Conservation (phyloP, 768 basidiomycete species). For the Suillus occidentalis region DNA sequence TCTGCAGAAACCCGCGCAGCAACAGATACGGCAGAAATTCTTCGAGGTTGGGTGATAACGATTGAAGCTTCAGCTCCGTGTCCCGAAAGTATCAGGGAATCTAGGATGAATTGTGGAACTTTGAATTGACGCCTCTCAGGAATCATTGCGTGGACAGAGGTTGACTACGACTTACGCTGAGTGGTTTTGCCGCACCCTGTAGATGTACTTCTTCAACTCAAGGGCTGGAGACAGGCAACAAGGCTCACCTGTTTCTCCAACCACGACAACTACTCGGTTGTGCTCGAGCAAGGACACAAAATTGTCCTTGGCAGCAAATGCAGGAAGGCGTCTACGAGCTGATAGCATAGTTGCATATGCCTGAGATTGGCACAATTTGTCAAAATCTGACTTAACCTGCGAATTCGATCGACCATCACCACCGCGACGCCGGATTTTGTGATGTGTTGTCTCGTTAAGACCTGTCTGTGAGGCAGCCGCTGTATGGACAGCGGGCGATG, state of each 20-base stretch:
- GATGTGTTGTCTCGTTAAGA: conserved; percentile 16
- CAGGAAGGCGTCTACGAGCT: conserved; percentile 66
- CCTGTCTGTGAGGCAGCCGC: conserved; percentile 15
- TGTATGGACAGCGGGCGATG: conserved; percentile 7
- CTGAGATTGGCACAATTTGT: conserved; percentile 39
- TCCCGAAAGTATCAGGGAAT: conserved; percentile 66
- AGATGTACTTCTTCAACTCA: conserved; percentile 9
- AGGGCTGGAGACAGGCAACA: neutral
- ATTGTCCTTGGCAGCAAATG: conserved; percentile 62
- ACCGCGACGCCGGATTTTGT: conserved; percentile 7
- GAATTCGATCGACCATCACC: conserved; percentile 46
- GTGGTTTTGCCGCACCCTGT: conserved; percentile 90
- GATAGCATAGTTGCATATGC: conserved; percentile 60
- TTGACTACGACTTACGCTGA: conserved; percentile 50
- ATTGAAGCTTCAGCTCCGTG: conserved; percentile 71
- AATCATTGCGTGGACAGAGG: conserved; percentile 4
- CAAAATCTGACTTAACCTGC: conserved; percentile 55
- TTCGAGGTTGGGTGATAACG: conserved; percentile 85
- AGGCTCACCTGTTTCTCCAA: conserved; percentile 80
- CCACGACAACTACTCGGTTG: conserved; percentile 75
- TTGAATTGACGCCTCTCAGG: conserved; percentile 9
- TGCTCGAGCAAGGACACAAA: conserved; percentile 60
- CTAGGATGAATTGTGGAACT: conserved; percentile 91
- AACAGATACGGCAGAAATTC: conserved; percentile 87
- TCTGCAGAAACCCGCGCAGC: conserved; percentile 86